Evolutionary conservation across 108 stramenopile species (phyloP), one percentile per base, ranked within the genome.

Genomic region (Seminavis robusta): DNA sequence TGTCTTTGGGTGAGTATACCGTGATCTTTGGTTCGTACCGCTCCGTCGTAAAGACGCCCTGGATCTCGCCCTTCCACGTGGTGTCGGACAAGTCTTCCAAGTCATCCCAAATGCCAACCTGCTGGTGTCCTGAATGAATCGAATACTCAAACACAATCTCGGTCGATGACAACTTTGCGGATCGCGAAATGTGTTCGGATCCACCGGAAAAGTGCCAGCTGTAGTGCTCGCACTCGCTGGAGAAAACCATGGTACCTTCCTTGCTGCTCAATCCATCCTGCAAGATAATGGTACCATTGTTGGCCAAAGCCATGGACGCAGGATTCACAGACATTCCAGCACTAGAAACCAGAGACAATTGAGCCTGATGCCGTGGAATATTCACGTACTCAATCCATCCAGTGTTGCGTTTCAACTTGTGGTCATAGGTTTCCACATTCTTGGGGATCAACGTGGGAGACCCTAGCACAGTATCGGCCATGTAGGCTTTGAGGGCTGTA

Each of bases 281-380:
- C 28, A 84, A 47, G 27, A 80, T 72, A 1, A 84, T 66, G 28
- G 65, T 63, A 1, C 84, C 84, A 15, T 72, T 70, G 29, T 85
- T 43, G 15, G 74, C 61, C 25, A 85, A 52, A 4, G 77, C 79
- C 16, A 85, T 26, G 0, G 67, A 59, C 7, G 68, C 45, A 1
- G 71, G 52, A 4, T 39, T 43, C 13, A 75, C 67, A 20, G 71
- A 65, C 84, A 85, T 85, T 37, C 79, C 84, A 25, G 84, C 77
- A 49, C 73, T 74, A 44, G 71, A 65, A 5, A 85, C 77, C 10
- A 85, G 51, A 10, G 73, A 73, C 36, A 85, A 76, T 43, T 85
- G 84, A 9, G 79, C 84, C 64, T 85, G 79, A n/a, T 68, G 56
- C 29, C 36, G 47, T 24, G 84, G 84, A 42, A 85, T 79, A 3